These are phyloP conservation scores for Heliosperma pusillum DNA, from an alignment of 148 eudicot genomes.

Conservation along the genomic window DNA sequence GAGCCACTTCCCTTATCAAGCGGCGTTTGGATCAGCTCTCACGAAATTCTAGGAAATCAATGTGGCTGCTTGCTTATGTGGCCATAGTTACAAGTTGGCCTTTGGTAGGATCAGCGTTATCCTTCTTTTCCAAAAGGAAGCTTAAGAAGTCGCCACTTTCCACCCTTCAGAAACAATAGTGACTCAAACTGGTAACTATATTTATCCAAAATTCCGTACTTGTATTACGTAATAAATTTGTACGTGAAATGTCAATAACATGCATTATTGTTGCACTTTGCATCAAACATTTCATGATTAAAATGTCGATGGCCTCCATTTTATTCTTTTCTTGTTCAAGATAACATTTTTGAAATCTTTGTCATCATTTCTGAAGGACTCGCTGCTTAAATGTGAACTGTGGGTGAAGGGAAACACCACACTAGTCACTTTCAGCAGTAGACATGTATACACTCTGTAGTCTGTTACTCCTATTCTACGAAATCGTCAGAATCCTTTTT, in stretches of 20 bases:
- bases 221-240: slow-evolving; percentile 23
- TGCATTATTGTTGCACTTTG: neutral
- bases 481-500: neutral
- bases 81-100: slow-evolving; percentile 68
- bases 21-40: slow-evolving; percentile 55
- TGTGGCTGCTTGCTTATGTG: slow-evolving; percentile 73
- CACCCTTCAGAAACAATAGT: slow-evolving; percentile 25
- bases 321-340: slow-evolving; percentile 9
- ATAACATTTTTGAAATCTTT: neutral
- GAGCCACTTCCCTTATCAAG: slow-evolving; percentile 29
- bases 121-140: slow-evolving; percentile 50
- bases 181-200: slow-evolving; percentile 23
- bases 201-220: slow-evolving; percentile 16
- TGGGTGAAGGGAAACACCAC: neutral
- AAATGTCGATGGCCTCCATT: slow-evolving; percentile 3
- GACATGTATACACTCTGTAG: neutral
- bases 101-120: slow-evolving; percentile 50
- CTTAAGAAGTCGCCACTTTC: slow-evolving; percentile 28
- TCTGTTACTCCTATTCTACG: neutral
- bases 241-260: slow-evolving; percentile 2
- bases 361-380: neutral
- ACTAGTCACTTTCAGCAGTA: neutral
- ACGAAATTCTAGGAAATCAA: slow-evolving; percentile 51
- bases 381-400: neutral
- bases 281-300: slow-evolving; percentile 7